phyloP scores from a whole-genome alignment of 208 protist genomes.

The Leishmania turanica region DNA sequence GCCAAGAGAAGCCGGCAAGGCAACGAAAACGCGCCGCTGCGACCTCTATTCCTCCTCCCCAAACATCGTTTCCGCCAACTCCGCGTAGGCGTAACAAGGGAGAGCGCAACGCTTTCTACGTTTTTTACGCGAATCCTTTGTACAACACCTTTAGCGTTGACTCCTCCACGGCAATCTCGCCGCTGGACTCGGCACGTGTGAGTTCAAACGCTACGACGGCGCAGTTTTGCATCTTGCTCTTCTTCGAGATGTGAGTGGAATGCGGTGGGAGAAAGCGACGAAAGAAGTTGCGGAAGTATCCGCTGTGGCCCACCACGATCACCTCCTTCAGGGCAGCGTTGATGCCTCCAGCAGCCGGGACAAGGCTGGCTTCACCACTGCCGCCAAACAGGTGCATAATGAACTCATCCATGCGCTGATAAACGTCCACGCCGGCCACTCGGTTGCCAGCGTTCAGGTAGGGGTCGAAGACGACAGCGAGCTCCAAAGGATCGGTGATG shows the following conservation, averaged over 20 bases:
- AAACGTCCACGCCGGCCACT: conserved; percentile 66
- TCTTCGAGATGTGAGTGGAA: conserved; percentile 70
- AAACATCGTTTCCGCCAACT: not conserved
- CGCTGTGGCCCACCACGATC: conserved; percentile 92
- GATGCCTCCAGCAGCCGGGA: conserved; percentile 15
- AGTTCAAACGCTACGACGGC: conserved; percentile 86
- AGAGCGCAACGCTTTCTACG: not conserved
- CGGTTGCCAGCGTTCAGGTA: conserved; percentile 82
- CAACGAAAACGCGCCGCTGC: not conserved
- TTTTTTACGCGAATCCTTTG: conserved; percentile 65
- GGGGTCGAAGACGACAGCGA: conserved; percentile 58
- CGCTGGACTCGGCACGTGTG: conserved; percentile 55
- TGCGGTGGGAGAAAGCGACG: conserved; percentile 78
- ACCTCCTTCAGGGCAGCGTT: conserved; percentile 84
- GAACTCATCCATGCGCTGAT: conserved; percentile 85
- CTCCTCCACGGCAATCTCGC: conserved; percentile 77
- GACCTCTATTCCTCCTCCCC: not conserved
- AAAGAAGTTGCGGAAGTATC: conserved; percentile 91
- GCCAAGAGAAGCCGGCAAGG: not conserved
- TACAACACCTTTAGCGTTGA: conserved; percentile 70
- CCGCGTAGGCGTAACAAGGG: not conserved
- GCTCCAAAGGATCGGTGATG: conserved; percentile 42
- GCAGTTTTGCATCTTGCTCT: conserved; percentile 91
- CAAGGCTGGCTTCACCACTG: conserved; percentile 20
- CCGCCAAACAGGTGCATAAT: conserved; percentile 70